These are phyloP conservation scores for Gentiana macrophylla DNA, from an alignment of 257 asterid species.

Conservation along the genomic window DNA sequence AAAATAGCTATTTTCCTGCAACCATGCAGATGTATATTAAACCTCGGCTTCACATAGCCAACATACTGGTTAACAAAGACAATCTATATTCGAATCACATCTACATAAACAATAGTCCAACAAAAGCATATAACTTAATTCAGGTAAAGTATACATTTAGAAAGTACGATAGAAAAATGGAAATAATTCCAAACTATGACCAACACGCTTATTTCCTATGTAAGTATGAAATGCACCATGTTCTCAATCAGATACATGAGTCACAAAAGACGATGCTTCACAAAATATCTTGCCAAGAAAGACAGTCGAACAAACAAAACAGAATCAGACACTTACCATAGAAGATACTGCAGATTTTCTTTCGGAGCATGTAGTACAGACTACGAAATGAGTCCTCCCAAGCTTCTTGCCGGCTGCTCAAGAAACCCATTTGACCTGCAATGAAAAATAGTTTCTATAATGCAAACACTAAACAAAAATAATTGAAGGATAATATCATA, in stretches of 20 bases:
- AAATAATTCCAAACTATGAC: background rate
- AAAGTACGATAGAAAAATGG: background rate
- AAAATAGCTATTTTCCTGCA: too few relatives aligned
- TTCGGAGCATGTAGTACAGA: slow-evolving; percentile 86
- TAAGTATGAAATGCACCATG: too few relatives aligned
- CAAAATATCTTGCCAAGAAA: too few relatives aligned
- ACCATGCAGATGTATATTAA: too few relatives aligned
- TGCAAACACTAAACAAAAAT: slow-evolving; percentile 6
- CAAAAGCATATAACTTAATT: too few relatives aligned
- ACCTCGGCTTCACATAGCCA: too few relatives aligned
- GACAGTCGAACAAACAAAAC: too few relatives aligned
- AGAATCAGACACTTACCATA: slow-evolving; percentile 41
- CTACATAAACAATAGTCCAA: too few relatives aligned
- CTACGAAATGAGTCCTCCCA: slow-evolving; percentile 93
- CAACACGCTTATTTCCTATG: background rate
- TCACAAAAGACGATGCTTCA: too few relatives aligned
- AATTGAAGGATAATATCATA: slow-evolving; percentile 8
- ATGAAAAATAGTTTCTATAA: slow-evolving; percentile 3
- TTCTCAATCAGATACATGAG: too few relatives aligned
- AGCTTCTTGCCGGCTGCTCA: slow-evolving; percentile 59
- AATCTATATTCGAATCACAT: too few relatives aligned
- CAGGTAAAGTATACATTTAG: background rate
- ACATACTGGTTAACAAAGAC: too few relatives aligned
- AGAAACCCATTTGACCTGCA: slow-evolving; percentile 64
- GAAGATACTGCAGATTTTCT: slow-evolving; percentile 58